Conservation (phyloP, 805 yeast species). For the Hanseniaspora guilliermondii region DNA sequence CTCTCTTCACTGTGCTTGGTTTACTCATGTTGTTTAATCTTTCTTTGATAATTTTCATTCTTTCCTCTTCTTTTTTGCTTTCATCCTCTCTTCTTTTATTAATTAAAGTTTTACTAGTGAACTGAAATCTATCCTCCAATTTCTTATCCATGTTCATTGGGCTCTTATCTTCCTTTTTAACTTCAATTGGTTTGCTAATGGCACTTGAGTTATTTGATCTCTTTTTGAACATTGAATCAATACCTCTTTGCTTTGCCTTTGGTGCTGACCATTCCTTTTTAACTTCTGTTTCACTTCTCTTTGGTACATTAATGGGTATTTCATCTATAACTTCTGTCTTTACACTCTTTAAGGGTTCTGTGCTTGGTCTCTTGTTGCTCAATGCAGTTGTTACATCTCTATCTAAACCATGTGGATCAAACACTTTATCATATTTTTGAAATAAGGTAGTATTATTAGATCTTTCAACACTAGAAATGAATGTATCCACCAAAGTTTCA, state of each 20-base stretch:
- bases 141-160: background rate
- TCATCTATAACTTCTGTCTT: background rate
- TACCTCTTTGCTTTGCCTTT: slow-evolving; percentile 7
- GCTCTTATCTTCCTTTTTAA: background rate
- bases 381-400: background rate
- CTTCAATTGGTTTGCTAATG: background rate
- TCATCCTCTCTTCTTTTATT: slow-evolving; percentile 10
- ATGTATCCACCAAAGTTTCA: background rate
- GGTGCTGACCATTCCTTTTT: slow-evolving; percentile 10
- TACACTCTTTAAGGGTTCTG: background rate
- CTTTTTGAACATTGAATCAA: slow-evolving; percentile 10
- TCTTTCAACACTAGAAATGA: background rate
- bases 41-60: slow-evolving; percentile 10
- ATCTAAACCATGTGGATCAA: background rate
- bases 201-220: background rate
- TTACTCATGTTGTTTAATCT: background rate
- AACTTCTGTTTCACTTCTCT: slow-evolving; percentile 1
- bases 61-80: slow-evolving; percentile 8
- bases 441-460: background rate
- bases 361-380: background rate
- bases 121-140: slow-evolving; percentile 7
- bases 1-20: background rate
- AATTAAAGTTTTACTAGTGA: background rate
- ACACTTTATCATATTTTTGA: background rate
- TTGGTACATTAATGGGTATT: too few relatives aligned